Conservation (phyloP, 495 filamentous ascomycete genomes). For the Melanomma pulvis-pyrius region DNA sequence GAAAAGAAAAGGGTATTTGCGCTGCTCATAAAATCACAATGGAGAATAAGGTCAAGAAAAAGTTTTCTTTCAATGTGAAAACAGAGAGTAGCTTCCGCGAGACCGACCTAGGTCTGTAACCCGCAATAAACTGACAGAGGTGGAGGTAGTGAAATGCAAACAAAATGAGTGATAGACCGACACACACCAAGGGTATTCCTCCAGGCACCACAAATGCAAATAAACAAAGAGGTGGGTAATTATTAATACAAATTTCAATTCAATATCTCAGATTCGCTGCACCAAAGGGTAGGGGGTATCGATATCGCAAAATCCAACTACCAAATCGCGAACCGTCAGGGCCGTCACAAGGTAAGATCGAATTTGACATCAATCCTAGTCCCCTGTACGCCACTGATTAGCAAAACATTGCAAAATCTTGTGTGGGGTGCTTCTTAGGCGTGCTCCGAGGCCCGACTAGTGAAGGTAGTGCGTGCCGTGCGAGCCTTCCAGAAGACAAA, state of each 20-base stretch:
- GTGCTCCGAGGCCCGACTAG: background rate
- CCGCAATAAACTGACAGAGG: no score
- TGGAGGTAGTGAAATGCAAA: background rate
- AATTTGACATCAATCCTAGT: background rate
- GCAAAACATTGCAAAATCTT: background rate
- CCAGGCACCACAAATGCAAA: background rate
- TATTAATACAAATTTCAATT: conserved; percentile 4
- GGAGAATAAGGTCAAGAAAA: no score
- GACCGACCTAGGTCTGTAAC: no score
- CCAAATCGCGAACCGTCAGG: background rate
- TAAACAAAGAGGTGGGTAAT: background rate
- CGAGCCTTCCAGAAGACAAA: conserved; percentile 32
- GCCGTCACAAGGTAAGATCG: background rate
- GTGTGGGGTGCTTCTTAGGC: background rate
- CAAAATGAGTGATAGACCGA: background rate
- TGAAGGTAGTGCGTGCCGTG: conserved; percentile 9
- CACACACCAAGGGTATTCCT: background rate
- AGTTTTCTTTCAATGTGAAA: no score
- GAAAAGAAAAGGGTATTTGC: no score
- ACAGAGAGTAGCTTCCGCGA: no score
- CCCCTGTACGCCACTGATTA: background rate
- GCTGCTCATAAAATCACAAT: no score
- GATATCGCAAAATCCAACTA: background rate
- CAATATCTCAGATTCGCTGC: background rate
- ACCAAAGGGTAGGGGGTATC: background rate